Evolutionary conservation across 306 rosid genomes (phyloP).

Genomic region (Prunus fruticosa): DNA sequence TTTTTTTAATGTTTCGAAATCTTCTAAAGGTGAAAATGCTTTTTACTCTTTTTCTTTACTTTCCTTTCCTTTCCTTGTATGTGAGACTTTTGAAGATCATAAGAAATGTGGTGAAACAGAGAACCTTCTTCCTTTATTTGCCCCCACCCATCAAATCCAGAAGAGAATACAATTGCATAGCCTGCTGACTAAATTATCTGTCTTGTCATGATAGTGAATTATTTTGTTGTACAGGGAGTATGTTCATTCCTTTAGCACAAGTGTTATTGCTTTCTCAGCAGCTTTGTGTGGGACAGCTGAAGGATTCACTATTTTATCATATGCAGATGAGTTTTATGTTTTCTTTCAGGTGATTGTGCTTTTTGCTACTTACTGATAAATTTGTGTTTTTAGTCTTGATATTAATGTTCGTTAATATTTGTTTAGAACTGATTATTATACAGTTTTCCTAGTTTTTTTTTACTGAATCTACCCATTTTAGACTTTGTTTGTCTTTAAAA

Average conservation of each 20-base stretch:
- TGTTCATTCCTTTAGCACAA: constrained; percentile 63
- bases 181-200: constrained; percentile 17
- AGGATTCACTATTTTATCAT: constrained; percentile 65
- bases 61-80: background rate
- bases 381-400: constrained; percentile 9
- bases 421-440: background rate
- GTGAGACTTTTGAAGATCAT: background rate
- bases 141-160: background rate
- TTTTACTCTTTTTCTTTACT: background rate
- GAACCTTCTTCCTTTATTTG: background rate
- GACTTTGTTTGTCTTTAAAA: background rate
- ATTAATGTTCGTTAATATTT: background rate
- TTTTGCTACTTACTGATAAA: constrained; percentile 18
- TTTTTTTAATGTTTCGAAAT: background rate
- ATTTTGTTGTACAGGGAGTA: constrained; percentile 58
- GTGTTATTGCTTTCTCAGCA: constrained; percentile 48
- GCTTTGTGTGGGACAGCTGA: constrained; percentile 44
- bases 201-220: constrained; percentile 32
- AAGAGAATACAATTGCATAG: constrained; percentile 2
- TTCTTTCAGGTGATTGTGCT: constrained; percentile 54
- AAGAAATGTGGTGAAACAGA: background rate
- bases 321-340: constrained; percentile 70
- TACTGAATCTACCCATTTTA: background rate
- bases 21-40: background rate
- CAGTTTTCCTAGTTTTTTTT: no score